phyloP scores from a whole-genome alignment of 495 filamentous ascomycete species.

The Terfezia boudieri region DNA sequence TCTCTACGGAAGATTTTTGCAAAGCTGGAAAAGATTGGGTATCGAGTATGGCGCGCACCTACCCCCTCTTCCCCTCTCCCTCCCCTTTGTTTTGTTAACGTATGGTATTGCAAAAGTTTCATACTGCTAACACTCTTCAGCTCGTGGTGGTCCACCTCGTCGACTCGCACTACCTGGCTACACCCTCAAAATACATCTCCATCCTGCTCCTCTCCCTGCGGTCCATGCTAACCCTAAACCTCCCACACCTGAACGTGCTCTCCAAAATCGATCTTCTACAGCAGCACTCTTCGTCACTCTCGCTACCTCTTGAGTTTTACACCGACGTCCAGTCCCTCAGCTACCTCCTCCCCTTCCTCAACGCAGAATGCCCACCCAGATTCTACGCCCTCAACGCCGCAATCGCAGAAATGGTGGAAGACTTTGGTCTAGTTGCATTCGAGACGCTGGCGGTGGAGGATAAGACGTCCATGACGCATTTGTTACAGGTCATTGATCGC shows the following conservation, averaged over 20 bases:
- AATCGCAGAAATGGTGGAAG: constrained; percentile 64
- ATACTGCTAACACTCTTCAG: constrained; percentile 24
- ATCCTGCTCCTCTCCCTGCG: constrained; percentile 77
- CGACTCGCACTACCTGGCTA: constrained; percentile 74
- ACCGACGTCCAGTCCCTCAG: constrained; percentile 89
- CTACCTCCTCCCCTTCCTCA: constrained; percentile 60
- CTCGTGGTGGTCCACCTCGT: constrained; percentile 75
- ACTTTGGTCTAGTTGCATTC: constrained; percentile 71
- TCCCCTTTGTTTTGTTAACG: too few relatives aligned
- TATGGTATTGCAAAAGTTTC: too few relatives aligned
- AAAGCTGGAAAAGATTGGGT: constrained; percentile 71
- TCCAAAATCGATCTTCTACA: constrained; percentile 87
- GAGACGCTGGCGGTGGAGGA: constrained; percentile 92
- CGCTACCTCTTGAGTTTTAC: constrained; percentile 89
- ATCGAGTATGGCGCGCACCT: constrained; percentile 43
- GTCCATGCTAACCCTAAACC: constrained; percentile 92
- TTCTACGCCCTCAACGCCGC: constrained; percentile 64
- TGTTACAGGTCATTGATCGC: constrained; percentile 68
- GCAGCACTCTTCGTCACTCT: constrained; percentile 50
- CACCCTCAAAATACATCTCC: constrained; percentile 85
- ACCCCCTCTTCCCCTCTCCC: constrained; percentile 6
- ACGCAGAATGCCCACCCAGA: constrained; percentile 24
- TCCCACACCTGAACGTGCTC: constrained; percentile 83
- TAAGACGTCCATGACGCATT: constrained; percentile 81
- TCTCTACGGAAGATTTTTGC: constrained; percentile 81